Conservation (phyloP, 257 asterid species). For the Plectranthus barbatus region DNA sequence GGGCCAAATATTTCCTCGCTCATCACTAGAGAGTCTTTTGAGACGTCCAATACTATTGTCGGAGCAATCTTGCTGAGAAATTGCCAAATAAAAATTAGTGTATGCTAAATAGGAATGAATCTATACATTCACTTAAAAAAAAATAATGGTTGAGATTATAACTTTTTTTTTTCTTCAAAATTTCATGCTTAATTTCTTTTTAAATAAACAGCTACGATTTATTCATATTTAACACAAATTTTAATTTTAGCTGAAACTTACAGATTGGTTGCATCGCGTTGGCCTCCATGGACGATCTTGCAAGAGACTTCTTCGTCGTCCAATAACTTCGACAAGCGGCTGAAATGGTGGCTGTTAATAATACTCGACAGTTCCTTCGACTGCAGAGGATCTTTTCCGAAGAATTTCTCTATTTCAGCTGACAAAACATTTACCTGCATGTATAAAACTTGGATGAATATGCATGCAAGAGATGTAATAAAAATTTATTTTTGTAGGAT, state of each 20-base stretch:
- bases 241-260: too few relatives aligned
- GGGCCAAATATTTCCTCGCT: slow-evolving; percentile 94
- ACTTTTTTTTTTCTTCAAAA: too few relatives aligned
- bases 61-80: slow-evolving; percentile 69
- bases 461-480: too few relatives aligned
- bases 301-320: slow-evolving; percentile 45
- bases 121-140: too few relatives aligned
- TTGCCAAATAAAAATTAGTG: neutral
- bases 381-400: slow-evolving; percentile 62
- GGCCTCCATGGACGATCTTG: slow-evolving; percentile 80
- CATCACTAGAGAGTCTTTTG: slow-evolving; percentile 63
- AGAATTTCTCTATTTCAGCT: slow-evolving; percentile 58
- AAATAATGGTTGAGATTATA: too few relatives aligned
- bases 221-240: too few relatives aligned
- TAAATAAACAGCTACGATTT: too few relatives aligned
- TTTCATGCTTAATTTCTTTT: too few relatives aligned
- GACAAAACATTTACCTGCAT: slow-evolving; percentile 43
- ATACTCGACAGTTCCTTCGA: slow-evolving; percentile 69
- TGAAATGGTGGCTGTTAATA: slow-evolving; percentile 60
- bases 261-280: slow-evolving; percentile 53
- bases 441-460: too few relatives aligned
- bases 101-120: too few relatives aligned
- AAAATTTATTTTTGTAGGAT: neutral
- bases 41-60: slow-evolving; percentile 62
- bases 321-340: slow-evolving; percentile 44